Evolutionary conservation across 2,329 filamentous ascomycete genomes (phyloP).

Genomic region (Verticillium alfalfae): DNA sequence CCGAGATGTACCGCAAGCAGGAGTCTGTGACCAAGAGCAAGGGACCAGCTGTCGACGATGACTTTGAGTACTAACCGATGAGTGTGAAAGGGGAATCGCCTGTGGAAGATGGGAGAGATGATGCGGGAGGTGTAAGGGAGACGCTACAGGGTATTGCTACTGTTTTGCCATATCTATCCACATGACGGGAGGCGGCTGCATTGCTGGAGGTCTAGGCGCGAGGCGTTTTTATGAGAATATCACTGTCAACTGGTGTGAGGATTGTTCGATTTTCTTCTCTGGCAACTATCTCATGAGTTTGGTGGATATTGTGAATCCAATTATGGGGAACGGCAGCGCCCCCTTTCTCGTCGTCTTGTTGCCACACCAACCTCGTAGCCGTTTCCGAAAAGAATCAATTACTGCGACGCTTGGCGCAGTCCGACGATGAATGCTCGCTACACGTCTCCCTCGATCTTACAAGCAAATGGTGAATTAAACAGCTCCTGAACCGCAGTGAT

Average conservation of each 20-base stretch:
- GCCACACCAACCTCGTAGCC: too few relatives aligned
- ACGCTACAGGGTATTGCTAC: not conserved
- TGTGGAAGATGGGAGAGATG: not conserved
- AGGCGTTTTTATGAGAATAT: not conserved
- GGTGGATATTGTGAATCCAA: too few relatives aligned
- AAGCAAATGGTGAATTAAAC: too few relatives aligned
- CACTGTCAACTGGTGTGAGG: not conserved
- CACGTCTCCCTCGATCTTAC: too few relatives aligned
- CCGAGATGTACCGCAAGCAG: slow-evolving; percentile 95
- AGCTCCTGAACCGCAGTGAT: too few relatives aligned
- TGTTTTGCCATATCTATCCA: not conserved
- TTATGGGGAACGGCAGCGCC: too few relatives aligned
- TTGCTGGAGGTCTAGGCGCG: not conserved
- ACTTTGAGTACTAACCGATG: slow-evolving; percentile 79
- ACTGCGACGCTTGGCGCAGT: too few relatives aligned
- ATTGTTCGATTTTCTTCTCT: too few relatives aligned
- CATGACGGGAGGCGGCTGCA: not conserved
- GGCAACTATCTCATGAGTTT: too few relatives aligned
- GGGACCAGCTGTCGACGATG: slow-evolving; percentile 83
- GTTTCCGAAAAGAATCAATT: too few relatives aligned
- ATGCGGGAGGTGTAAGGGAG: not conserved
- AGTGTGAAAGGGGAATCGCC: not conserved
- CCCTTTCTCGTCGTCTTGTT: too few relatives aligned
- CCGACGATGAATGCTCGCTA: too few relatives aligned
- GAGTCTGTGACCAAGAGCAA: slow-evolving; percentile 85